These are phyloP conservation scores for Phialophora expanda DNA, from an alignment of 2,329 filamentous ascomycete genomes.

Conservation along the genomic window DNA sequence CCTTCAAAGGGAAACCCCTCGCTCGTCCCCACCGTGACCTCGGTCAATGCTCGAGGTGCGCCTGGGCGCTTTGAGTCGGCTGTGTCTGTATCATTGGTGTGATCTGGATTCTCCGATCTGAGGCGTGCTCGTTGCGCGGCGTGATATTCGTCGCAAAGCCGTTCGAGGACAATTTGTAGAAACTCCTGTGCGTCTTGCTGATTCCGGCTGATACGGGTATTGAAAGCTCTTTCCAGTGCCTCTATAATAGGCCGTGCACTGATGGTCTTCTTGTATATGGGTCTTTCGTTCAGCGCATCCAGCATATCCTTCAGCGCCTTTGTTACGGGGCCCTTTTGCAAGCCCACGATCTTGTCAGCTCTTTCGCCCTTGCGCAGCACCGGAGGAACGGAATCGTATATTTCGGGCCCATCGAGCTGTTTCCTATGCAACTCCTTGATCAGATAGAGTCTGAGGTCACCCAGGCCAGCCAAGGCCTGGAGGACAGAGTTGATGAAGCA, in stretches of 20 bases:
- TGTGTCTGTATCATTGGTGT: constrained; percentile 42
- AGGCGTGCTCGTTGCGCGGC: constrained; percentile 76
- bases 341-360: constrained; percentile 58
- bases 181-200: constrained; percentile 99
- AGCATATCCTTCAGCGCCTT: constrained; percentile 89
- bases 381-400: constrained; percentile 68
- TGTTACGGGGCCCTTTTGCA: constrained; percentile 84
- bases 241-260: constrained; percentile 83
- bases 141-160: constrained; percentile 91
- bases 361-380: constrained; percentile 46
- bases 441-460: constrained; percentile 86
- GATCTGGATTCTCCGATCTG: constrained; percentile 41
- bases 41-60: constrained; percentile 42
- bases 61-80: constrained; percentile 44
- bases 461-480: constrained; percentile 87
- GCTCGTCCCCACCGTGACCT: constrained; percentile 48
- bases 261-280: constrained; percentile 92
- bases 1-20: constrained; percentile 91
- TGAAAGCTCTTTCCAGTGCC: constrained; percentile 83
- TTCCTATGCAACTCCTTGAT: constrained; percentile 89
- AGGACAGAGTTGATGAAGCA: constrained; percentile 97
- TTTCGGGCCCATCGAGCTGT: constrained; percentile 74
- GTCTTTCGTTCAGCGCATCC: constrained; percentile 88
- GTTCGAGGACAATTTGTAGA: constrained; percentile 88
- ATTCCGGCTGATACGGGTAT: constrained; percentile 86